phyloP scores from a whole-genome alignment of 345 rosid genomes.

The Eucalyptus marginata region DNA sequence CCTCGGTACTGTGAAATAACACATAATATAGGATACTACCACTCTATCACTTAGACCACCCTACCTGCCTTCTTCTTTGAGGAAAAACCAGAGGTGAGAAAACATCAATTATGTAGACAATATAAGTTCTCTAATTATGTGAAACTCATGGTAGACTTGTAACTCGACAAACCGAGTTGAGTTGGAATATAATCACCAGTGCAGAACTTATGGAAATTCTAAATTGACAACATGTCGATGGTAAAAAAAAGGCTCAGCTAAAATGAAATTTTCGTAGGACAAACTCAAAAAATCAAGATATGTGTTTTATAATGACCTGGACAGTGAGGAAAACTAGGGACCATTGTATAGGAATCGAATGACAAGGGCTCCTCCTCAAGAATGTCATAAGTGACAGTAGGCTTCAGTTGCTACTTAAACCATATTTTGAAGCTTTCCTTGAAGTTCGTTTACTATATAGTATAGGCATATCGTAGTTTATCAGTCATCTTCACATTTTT shows the following conservation, averaged over 20 bases:
- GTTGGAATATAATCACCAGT: not conserved
- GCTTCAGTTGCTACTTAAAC: not conserved
- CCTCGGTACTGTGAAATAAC: not conserved
- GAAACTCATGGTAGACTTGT: not conserved
- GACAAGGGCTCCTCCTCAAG: not conserved
- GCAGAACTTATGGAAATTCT: not conserved
- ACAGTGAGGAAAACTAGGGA: not conserved
- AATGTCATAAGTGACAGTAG: not conserved
- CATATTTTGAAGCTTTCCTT: not conserved
- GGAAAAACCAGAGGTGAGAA: not conserved
- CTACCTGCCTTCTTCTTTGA: not conserved
- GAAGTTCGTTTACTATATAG: not conserved
- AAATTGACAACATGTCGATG: not conserved
- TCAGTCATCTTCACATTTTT: not conserved
- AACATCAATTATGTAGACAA: not conserved
- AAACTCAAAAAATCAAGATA: not conserved
- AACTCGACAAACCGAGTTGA: not conserved
- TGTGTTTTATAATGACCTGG: not conserved
- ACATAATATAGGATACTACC: not conserved
- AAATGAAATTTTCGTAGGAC: not conserved
- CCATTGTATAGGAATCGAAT: not conserved
- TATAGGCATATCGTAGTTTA: not conserved
- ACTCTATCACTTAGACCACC: not conserved
- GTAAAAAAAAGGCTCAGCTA: not conserved
- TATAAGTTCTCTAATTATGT: not conserved